Percentiles rank a stretch among this genome's conserved stretches.
These are phyloP conservation scores for Acidomyces sp. DNA, from an alignment of 495 filamentous ascomycete genomes.

Conservation along the genomic window DNA sequence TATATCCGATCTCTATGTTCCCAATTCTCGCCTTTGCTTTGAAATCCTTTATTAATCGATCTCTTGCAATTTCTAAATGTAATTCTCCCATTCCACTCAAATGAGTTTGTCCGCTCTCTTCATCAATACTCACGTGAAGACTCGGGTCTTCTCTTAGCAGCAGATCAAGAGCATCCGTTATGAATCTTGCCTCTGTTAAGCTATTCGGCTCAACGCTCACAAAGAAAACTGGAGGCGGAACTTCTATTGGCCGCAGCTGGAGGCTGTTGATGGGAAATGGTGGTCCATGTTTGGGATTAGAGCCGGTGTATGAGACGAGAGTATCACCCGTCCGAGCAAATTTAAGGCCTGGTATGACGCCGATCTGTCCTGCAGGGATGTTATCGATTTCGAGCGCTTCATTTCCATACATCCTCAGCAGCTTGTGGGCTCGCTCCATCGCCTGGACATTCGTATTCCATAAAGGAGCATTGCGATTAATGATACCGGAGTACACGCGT, in stretches of 20 bases:
- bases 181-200: slow-evolving; percentile 58
- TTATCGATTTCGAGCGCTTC: slow-evolving; percentile 72
- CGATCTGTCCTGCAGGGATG: slow-evolving; percentile 79
- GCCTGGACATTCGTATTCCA: slow-evolving; percentile 80
- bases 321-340: slow-evolving; percentile 88
- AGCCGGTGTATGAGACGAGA: slow-evolving; percentile 56
- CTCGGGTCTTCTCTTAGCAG: slow-evolving; percentile 89
- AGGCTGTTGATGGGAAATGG: slow-evolving; percentile 59
- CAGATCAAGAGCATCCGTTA: slow-evolving; percentile 60
- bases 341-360: slow-evolving; percentile 87
- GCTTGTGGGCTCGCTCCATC: slow-evolving; percentile 66
- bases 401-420: slow-evolving; percentile 85
- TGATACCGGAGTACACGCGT: slow-evolving; percentile 73
- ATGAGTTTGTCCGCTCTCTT: slow-evolving; percentile 85
- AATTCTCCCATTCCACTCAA: slow-evolving; percentile 94
- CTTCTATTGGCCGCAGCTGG: slow-evolving; percentile 75
- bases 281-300: slow-evolving; percentile 44
- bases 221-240: slow-evolving; percentile 92
- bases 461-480: slow-evolving; percentile 57
- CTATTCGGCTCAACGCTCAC: slow-evolving; percentile 80
- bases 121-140: slow-evolving; percentile 69
- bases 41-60: slow-evolving; percentile 76
- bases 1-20: slow-evolving; percentile 89
- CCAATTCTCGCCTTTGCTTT: slow-evolving; percentile 84
- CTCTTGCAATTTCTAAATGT: slow-evolving; percentile 89